These are phyloP conservation scores for Phytophthora brassicae DNA, from an alignment of 352 stramenopile genomes.

Conservation along the genomic window DNA sequence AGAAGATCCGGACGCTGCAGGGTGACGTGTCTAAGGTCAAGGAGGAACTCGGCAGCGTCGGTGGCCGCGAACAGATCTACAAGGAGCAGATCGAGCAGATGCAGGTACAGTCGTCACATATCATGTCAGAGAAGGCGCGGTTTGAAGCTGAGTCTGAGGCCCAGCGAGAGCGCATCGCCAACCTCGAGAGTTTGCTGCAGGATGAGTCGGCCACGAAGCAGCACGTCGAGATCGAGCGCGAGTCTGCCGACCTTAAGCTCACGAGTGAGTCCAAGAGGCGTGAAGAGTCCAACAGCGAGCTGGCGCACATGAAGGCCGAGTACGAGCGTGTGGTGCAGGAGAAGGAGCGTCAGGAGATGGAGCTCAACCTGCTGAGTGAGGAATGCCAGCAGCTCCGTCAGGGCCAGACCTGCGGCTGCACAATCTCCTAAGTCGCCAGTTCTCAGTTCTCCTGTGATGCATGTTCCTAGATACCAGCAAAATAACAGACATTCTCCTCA, in stretches of 20 bases:
- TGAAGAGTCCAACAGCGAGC: slow-evolving; percentile 61
- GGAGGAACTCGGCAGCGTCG: slow-evolving; percentile 80
- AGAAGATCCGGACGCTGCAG: slow-evolving; percentile 78
- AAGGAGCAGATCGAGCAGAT: slow-evolving; percentile 88
- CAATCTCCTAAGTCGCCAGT: slow-evolving; percentile 58
- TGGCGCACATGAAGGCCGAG: slow-evolving; percentile 61
- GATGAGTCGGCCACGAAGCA: slow-evolving; percentile 66
- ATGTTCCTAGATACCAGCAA: slow-evolving; percentile 23
- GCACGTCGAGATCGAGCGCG: slow-evolving; percentile 72
- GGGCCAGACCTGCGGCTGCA: slow-evolving; percentile 66
- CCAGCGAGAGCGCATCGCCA: slow-evolving; percentile 65
- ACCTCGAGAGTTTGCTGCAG: slow-evolving; percentile 68
- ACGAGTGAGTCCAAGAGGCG: slow-evolving; percentile 57
- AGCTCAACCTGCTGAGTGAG: slow-evolving; percentile 75
- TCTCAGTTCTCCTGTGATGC: slow-evolving; percentile 9
- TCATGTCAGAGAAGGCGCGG: slow-evolving; percentile 74
- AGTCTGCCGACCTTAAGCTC: slow-evolving; percentile 71
- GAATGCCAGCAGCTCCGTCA: slow-evolving; percentile 80
- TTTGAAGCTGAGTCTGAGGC: slow-evolving; percentile 69
- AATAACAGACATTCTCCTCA: neutral
- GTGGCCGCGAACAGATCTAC: slow-evolving; percentile 82
- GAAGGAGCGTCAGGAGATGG: slow-evolving; percentile 79
- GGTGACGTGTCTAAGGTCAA: slow-evolving; percentile 76
- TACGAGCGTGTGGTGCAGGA: slow-evolving; percentile 79
- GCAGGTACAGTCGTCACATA: slow-evolving; percentile 70